Evolutionary conservation across 2,329 filamentous ascomycete species (phyloP).

Genomic region (Penicillium sp.): DNA sequence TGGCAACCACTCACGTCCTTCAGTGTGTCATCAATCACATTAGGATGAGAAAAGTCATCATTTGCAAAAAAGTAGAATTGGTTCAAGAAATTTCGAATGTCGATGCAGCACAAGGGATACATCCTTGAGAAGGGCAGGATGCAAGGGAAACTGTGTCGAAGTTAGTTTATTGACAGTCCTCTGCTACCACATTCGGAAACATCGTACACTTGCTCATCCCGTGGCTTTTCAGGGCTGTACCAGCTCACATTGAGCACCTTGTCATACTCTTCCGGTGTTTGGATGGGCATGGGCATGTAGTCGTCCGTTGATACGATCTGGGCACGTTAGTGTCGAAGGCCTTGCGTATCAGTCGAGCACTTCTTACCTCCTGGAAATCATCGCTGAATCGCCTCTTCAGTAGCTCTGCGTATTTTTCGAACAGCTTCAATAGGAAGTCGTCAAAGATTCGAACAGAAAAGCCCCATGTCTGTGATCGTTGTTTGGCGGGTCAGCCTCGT

Average conservation of each 20-base stretch:
- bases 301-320: slow-evolving; percentile 84
- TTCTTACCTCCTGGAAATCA: slow-evolving; percentile 82
- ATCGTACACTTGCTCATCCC: slow-evolving; percentile 72
- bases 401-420: slow-evolving; percentile 90
- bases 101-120: slow-evolving; percentile 98
- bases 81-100: slow-evolving; percentile 95
- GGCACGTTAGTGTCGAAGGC: slow-evolving; percentile 12
- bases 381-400: slow-evolving; percentile 90
- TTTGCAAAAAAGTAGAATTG: slow-evolving; percentile 98
- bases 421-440: slow-evolving; percentile 80
- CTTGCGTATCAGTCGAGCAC: not conserved
- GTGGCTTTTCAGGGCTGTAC: slow-evolving; percentile 81
- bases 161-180: not conserved
- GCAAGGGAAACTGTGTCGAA: slow-evolving; percentile 71
- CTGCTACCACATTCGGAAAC: not conserved
- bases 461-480: slow-evolving; percentile 70
- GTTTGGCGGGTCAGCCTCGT: slow-evolving; percentile 4
- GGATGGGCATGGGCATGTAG: slow-evolving; percentile 99
- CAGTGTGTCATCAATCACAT: slow-evolving; percentile 86
- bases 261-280: slow-evolving; percentile 85
- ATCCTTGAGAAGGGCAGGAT: slow-evolving; percentile 98
- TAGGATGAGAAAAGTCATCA: slow-evolving; percentile 90
- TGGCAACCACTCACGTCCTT: slow-evolving; percentile 62
- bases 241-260: slow-evolving; percentile 96
- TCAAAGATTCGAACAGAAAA: slow-evolving; percentile 84